These are phyloP conservation scores for Zygotorulaspora mrakii DNA, from an alignment of 1,139 yeast genomes.

Conservation along the genomic window DNA sequence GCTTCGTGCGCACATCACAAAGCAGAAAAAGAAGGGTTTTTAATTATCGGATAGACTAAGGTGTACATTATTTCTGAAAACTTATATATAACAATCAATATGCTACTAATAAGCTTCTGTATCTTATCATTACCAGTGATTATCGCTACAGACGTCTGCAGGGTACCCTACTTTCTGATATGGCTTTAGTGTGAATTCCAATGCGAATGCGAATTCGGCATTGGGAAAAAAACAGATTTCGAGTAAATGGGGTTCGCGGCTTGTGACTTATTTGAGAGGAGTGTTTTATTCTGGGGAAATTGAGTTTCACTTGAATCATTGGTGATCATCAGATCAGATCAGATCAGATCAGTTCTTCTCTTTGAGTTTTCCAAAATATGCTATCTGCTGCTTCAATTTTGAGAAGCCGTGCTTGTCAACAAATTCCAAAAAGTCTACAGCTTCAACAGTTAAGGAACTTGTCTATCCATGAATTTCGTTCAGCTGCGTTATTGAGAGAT, in stretches of 20 bases:
- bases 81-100: background rate
- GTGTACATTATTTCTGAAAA: conserved; percentile 7
- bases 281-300: too few species aligned
- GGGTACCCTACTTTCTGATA: conserved; percentile 1
- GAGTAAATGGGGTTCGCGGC: too few species aligned
- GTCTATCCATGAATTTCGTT: conserved; percentile 93
- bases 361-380: conserved; percentile 8
- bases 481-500: conserved; percentile 75
- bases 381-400: conserved; percentile 16
- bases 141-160: background rate
- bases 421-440: conserved; percentile 5
- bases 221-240: background rate
- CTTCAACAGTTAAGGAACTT: conserved; percentile 50
- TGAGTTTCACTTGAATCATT: background rate
- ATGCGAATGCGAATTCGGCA: background rate
- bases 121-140: too few species aligned
- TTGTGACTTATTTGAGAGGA: too few species aligned
- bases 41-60: conserved; percentile 21
- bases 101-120: too few species aligned
- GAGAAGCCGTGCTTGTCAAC: conserved; percentile 13
- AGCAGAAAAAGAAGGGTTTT: conserved; percentile 83
- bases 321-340: background rate
- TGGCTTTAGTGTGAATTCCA: too few species aligned
- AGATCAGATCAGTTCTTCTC: background rate
- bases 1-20: conserved; percentile 76